Evolutionary conservation across 805 yeast genomes (phyloP).

Genomic region (Kregervanrija fluxuum): DNA sequence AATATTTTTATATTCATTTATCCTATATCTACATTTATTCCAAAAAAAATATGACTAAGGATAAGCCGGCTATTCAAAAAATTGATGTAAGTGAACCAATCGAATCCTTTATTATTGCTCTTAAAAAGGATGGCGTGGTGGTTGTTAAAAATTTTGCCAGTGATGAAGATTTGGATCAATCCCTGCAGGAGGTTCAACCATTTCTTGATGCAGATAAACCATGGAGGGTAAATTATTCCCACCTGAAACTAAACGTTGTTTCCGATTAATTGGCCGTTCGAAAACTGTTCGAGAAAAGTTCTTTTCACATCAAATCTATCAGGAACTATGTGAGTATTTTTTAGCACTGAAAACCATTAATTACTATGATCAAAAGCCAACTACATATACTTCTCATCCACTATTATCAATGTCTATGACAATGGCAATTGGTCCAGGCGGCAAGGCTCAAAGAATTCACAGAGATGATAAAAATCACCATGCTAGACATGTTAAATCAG

Average conservation of each 20-base stretch:
- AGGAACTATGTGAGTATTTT: conserved; percentile 9
- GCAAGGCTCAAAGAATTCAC: conserved; percentile 14
- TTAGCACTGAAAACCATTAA: conserved; percentile 7
- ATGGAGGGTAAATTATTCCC: conserved; percentile 22
- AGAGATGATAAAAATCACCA: conserved; percentile 19
- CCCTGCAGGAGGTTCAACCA: conserved; percentile 15
- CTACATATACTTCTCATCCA: conserved; percentile 12
- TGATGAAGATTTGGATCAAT: conserved; percentile 9
- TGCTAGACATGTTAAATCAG: conserved; percentile 12
- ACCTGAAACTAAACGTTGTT: conserved; percentile 16
- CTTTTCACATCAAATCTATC: conserved; percentile 9
- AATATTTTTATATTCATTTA: no score
- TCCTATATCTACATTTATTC: no score
- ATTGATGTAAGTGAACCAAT: conserved; percentile 7
- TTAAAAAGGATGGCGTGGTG: conserved; percentile 10
- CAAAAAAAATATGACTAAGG: background rate
- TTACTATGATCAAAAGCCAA: conserved; percentile 10
- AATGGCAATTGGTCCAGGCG: conserved; percentile 19
- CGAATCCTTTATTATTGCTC: conserved; percentile 7
- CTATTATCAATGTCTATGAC: conserved; percentile 12
- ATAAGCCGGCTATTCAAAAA: conserved; percentile 1
- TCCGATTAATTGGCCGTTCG: conserved; percentile 15
- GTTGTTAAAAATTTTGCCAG: conserved; percentile 9
- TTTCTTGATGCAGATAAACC: conserved; percentile 14
- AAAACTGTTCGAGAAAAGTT: conserved; percentile 13